These are phyloP conservation scores for Phytophthora syringae DNA, from an alignment of 352 stramenopile species.

Conservation along the genomic window DNA sequence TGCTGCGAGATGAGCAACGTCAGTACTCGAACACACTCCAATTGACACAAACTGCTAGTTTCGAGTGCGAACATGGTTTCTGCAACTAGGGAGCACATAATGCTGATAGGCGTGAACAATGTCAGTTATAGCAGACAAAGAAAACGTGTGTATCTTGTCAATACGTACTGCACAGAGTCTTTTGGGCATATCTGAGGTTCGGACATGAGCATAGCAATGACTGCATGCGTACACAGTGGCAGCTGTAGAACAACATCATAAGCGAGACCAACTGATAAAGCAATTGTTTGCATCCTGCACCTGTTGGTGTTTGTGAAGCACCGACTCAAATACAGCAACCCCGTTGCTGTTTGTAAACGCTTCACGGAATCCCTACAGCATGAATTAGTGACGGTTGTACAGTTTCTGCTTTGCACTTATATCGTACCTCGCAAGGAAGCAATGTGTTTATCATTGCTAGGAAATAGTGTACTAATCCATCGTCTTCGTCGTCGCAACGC, in stretches of 20 bases:
- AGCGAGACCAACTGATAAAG: background rate
- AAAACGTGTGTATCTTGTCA: background rate
- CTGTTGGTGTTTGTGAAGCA: slow-evolving; percentile 19
- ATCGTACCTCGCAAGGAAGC: slow-evolving; percentile 21
- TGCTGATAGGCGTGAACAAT: slow-evolving; percentile 1
- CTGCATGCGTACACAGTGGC: slow-evolving; percentile 3
- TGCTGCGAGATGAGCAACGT: slow-evolving; percentile 12
- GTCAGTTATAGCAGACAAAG: background rate
- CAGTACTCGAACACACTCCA: slow-evolving; percentile 19
- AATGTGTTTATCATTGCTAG: slow-evolving; percentile 19
- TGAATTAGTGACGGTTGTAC: background rate
- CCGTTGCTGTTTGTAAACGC: slow-evolving; percentile 11
- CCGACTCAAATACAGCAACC: slow-evolving; percentile 4
- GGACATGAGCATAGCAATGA: slow-evolving; percentile 16
- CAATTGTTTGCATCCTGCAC: background rate
- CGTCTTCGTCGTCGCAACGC: slow-evolving; percentile 17
- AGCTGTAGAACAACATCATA: slow-evolving; percentile 16
- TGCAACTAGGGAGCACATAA: slow-evolving; percentile 6
- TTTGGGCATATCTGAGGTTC: background rate
- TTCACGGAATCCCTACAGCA: slow-evolving; percentile 13
- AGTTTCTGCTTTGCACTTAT: background rate
- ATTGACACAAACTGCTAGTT: background rate
- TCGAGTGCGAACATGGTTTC: slow-evolving; percentile 22
- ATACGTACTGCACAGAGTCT: slow-evolving; percentile 15
- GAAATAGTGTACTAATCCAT: slow-evolving; percentile 25